phyloP scores from a whole-genome alignment of 2,329 filamentous ascomycete species.

The Ceratocystis harringtonii region DNA sequence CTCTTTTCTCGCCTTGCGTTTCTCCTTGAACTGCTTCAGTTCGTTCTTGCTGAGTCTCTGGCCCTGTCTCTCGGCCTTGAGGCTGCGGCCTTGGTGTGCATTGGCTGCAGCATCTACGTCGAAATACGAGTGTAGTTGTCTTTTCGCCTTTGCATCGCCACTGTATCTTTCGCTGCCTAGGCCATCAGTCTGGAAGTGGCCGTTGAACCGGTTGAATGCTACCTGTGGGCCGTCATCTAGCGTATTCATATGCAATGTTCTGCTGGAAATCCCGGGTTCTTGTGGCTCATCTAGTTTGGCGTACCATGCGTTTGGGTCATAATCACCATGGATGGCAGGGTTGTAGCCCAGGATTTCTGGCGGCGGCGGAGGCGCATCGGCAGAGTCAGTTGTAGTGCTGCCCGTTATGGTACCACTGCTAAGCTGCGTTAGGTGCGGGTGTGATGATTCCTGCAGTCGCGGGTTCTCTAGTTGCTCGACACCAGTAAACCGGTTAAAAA shows the following conservation, averaged over 20 bases:
- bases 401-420: slow-evolving; percentile 22
- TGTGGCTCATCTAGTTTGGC: slow-evolving; percentile 40
- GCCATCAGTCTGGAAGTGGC: slow-evolving; percentile 57
- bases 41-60: slow-evolving; percentile 77
- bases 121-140: slow-evolving; percentile 90
- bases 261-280: slow-evolving; percentile 19
- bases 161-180: slow-evolving; percentile 61
- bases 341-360: slow-evolving; percentile 54
- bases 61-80: slow-evolving; percentile 77
- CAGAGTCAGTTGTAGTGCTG: slow-evolving; percentile 21
- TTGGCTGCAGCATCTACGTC: slow-evolving; percentile 92
- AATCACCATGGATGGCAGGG: slow-evolving; percentile 88
- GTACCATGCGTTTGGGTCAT: slow-evolving; percentile 92
- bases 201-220: slow-evolving; percentile 81
- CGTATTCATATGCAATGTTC: slow-evolving; percentile 23
- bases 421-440: background rate
- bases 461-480: slow-evolving; percentile 77
- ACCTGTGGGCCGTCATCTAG: slow-evolving; percentile 37
- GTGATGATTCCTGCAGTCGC: slow-evolving; percentile 39
- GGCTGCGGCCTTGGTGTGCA: slow-evolving; percentile 71
- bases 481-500: slow-evolving; percentile 66
- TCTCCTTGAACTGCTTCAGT: slow-evolving; percentile 82
- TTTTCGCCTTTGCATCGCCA: slow-evolving; percentile 71
- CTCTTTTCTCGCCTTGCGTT: slow-evolving; percentile 76
- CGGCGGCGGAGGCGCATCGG: slow-evolving; percentile 18